Conservation (phyloP, 176 grass and related monocot genomes). For the Poa pratensis region DNA sequence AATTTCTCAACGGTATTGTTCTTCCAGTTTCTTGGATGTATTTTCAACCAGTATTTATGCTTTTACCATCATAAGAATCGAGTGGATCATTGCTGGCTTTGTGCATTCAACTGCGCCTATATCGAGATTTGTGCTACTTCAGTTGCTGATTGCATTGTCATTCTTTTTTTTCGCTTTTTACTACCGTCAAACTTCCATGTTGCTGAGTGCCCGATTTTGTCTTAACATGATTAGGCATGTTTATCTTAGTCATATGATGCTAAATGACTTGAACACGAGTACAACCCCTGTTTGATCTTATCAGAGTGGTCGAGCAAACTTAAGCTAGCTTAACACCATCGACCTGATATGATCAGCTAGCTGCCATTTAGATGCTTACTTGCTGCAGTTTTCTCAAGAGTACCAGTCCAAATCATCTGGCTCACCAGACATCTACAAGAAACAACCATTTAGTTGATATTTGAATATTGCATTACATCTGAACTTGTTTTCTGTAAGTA, state of each 20-base stretch:
- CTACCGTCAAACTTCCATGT: constrained; percentile 14
- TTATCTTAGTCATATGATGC: constrained; percentile 32
- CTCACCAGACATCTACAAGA: constrained; percentile 26
- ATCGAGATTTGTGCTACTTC: constrained; percentile 33
- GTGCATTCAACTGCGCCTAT: constrained; percentile 34
- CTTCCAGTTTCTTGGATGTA: not conserved
- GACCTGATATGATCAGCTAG: constrained; percentile 27
- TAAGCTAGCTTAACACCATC: constrained; percentile 12
- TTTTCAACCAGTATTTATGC: not conserved
- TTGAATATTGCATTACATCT: constrained; percentile 39
- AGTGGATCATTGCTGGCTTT: constrained; percentile 7
- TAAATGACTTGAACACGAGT: constrained; percentile 35
- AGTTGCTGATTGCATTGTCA: constrained; percentile 24
- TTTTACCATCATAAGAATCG: not conserved
- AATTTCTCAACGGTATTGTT: constrained; percentile 16
- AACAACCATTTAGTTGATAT: constrained; percentile 37
- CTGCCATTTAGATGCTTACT: constrained; percentile 20
- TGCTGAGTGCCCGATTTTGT: constrained; percentile 40
- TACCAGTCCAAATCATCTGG: not conserved
- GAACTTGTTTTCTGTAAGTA: constrained; percentile 29
- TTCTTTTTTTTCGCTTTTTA: constrained; percentile 3
- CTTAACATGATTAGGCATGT: constrained; percentile 26
- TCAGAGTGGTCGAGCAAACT: constrained; percentile 31
- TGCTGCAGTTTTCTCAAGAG: constrained; percentile 34
- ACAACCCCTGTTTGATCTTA: constrained; percentile 32